These are phyloP conservation scores for Cytospora schulzeri DNA, from an alignment of 2,329 filamentous ascomycete species.

Conservation along the genomic window DNA sequence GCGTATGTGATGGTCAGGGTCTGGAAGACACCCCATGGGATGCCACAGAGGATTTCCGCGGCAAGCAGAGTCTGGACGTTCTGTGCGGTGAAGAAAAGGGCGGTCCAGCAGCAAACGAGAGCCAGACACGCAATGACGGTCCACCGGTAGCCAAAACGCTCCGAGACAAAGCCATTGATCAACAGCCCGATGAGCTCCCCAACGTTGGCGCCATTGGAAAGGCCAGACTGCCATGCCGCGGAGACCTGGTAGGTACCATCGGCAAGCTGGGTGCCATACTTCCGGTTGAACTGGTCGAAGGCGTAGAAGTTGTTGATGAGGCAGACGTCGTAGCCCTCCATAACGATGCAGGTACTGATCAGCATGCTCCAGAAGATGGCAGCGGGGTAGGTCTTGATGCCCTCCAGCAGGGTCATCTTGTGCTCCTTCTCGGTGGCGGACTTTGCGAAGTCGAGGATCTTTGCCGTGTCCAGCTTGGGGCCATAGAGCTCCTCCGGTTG, in stretches of 20 bases:
- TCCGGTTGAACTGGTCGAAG: conserved; percentile 34
- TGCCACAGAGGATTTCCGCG: conserved; percentile 65
- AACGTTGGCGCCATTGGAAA: conserved; percentile 51
- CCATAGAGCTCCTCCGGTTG: conserved; percentile 23
- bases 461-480: conserved; percentile 35
- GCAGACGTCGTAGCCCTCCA: conserved; percentile 87
- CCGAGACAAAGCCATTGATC: conserved; percentile 66
- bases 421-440: conserved; percentile 63
- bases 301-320: conserved; percentile 76
- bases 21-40: conserved; percentile 64
- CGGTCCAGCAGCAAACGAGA: conserved; percentile 58
- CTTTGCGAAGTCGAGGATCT: conserved; percentile 48
- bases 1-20: conserved; percentile 65
- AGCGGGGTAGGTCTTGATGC: conserved; percentile 81
- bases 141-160: conserved; percentile 68
- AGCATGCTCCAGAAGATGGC: conserved; percentile 81
- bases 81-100: conserved; percentile 66
- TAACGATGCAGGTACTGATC: conserved; percentile 87
- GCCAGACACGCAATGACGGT: conserved; percentile 62
- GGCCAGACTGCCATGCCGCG: conserved; percentile 41
- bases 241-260: conserved; percentile 36
- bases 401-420: conserved; percentile 73
- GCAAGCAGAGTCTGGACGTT: conserved; percentile 60
- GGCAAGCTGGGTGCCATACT: conserved; percentile 33
- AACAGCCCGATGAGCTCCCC: conserved; percentile 69